Conservation (phyloP, 129 eudicot species). For the carrot (Daucus carota) region DH1_v3.0 NC_030389.2:43789501-43790000, state of each 20-base stretch:
- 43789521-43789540: too few relatives aligned
- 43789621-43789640: too few relatives aligned
- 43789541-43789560: too few relatives aligned
- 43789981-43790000: conserved; percentile 92
- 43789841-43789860: conserved; percentile 25
- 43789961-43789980: conserved; percentile 89
- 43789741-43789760: conserved; percentile 76
- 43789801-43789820: conserved; percentile 63
- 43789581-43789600: too few relatives aligned
- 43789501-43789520: too few relatives aligned
- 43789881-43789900: conserved; percentile 34
- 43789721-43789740: conserved; percentile 46
- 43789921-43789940: conserved; percentile 64
- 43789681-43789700: not conserved
- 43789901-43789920: conserved; percentile 49
- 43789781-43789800: conserved; percentile 94
- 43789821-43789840: conserved; percentile 35
- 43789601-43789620: too few relatives aligned
- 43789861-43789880: not conserved
- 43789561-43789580: too few relatives aligned
- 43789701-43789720: conserved; percentile 21
- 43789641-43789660: not conserved
- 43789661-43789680: not conserved
- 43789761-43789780: conserved; percentile 89
- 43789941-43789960: conserved; percentile 82